Evolutionary conservation across 2,329 filamentous ascomycete genomes (phyloP), one percentile per base, ranked within the genome.

Genomic region (Apiospora sp.): DNA sequence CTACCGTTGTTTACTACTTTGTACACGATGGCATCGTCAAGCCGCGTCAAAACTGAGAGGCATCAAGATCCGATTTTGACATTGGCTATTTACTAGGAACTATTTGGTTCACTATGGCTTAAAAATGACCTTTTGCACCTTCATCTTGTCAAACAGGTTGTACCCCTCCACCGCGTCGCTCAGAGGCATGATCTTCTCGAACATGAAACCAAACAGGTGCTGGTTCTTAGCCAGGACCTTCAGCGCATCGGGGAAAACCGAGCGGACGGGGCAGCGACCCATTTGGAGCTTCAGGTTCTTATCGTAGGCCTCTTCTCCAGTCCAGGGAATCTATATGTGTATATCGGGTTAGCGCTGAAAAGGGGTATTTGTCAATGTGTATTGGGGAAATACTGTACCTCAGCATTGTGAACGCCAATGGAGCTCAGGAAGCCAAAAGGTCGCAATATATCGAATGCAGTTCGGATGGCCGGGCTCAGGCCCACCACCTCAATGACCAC

Each of bases 11-110:
- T 54, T 96, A 96, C 83, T 96, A 96, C 80, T 88, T 95, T 75
- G 90, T 96, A 81, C 93, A 96, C 78, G 93, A 96, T 81, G 94
- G 93, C n/a, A 91, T 95, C 75, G 93, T 96, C 71, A 96, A 96
- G 85, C 94, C 94, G 34, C 87, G 94, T 72, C 94, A 96, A 81
- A 96, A 96, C 80, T 96, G 84, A 87, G 34, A 22, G 22, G n/a
- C 34, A 72, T 34, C 19, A 27, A 44, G 16, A 61, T 22, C 22
- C 46, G 19, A 41, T 67, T 30, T 24, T 49, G n/a, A 69, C 54
- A 19, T 27, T 43, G 37, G 37, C 37, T 34, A 58, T 69, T 16
- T 30, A 44, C 22, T 41, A 64, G 13, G 58, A 61, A 41, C 12
- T n/a, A 14, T 19, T 46, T 48, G 46, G 43, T 41, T 37, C 68